Evolutionary conservation across 179 eudicot species (phyloP), one percentile per base, ranked within the genome.

Genomic region (Drosera spatulata): DNA sequence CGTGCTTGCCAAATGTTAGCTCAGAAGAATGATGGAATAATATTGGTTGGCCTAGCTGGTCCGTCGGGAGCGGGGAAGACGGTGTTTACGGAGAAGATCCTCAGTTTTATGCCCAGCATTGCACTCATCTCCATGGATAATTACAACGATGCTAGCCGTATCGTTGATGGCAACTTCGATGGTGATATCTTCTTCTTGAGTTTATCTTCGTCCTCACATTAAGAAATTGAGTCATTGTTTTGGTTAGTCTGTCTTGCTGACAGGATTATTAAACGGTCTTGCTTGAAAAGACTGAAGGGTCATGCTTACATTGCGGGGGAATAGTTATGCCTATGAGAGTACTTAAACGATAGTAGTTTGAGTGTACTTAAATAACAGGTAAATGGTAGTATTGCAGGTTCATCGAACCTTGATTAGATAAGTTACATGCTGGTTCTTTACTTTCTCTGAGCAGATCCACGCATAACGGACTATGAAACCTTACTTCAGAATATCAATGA

Each of bases 31-130:
- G 96, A 88, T 33, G 98, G 98, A 42, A 88, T 91, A 56, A 68
- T 88, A 64, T 74, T 91, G 9, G 96, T 88, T 41, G 98, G 98
- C 67, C 82, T 88, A 43, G 98, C 98, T 40, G 98, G 98, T 47
- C 96, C 98, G 2, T 91, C 98, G 43, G 98, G 98, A 58, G 95
- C 98, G 54, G 98, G 98, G 58, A 91, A 91, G 77, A 83, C 95
- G 2, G 89, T 88, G 38, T 88, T 91, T 56, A 88, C 96, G 0
- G 98, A 88, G 54, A 91, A 91, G 72, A 64, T 88, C 62, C 76
- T 80, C 61, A 84, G 72, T 72, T 85, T 91, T 66, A 84, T 88
- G 91, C 98, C 96, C 51, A 88, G 96, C 66, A 69, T 91, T 71
- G 96, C 86, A 61, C 83, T 88, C 57, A 88, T 91, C 71, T 78